phyloP scores from a whole-genome alignment of 345 rosid genomes.

The Gossypium sturtianum region DNA sequence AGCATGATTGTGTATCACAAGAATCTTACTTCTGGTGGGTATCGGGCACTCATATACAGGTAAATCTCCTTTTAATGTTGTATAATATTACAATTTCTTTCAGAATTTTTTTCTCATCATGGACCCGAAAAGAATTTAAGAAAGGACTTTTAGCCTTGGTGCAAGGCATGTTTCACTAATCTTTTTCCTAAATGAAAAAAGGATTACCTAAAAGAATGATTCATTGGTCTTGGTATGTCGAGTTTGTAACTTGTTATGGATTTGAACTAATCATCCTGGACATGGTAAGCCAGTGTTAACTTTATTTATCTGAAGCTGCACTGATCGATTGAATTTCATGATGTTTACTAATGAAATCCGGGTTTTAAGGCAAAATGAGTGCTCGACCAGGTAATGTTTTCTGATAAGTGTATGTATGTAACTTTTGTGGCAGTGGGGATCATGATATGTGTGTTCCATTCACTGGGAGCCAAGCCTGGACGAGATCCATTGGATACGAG shows the following conservation, averaged over 20 bases:
- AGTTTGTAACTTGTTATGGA: too few relatives aligned
- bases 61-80: conserved; percentile 15
- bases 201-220: too few relatives aligned
- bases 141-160: too few relatives aligned
- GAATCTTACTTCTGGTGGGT: conserved; percentile 70
- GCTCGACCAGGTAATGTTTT: not conserved
- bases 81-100: not conserved
- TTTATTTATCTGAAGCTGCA: not conserved
- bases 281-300: not conserved
- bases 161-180: too few relatives aligned
- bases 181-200: too few relatives aligned
- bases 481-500: conserved; percentile 67
- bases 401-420: not conserved
- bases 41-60: conserved; percentile 84
- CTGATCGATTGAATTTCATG: not conserved
- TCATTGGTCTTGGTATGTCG: too few relatives aligned
- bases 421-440: conserved; percentile 57
- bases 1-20: conserved; percentile 82
- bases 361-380: not conserved
- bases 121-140: too few relatives aligned
- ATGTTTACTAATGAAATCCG: not conserved
- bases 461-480: conserved; percentile 94
- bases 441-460: conserved; percentile 96
- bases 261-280: not conserved
- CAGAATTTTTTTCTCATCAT: not conserved